A percentile compares a stretch with the other conserved stretches of the same genome.
These are phyloP conservation scores for Sinapis alba DNA, from an alignment of 441 rosid species.

Conservation along the genomic window DNA sequence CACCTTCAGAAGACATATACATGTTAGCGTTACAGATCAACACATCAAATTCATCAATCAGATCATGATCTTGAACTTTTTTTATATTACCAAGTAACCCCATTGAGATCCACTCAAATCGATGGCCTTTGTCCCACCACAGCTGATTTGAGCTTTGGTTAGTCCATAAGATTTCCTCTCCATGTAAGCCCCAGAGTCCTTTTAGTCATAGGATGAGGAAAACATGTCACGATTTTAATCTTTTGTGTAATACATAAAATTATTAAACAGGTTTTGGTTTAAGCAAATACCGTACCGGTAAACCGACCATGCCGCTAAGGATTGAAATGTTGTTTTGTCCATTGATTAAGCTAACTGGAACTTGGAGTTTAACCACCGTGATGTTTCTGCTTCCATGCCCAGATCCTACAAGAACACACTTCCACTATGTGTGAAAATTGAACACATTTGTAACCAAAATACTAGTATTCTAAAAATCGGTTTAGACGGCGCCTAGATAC, in stretches of 20 bases:
- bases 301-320: constrained; percentile 70
- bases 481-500: not conserved
- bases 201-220: not conserved
- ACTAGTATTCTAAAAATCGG: not conserved
- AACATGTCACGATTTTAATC: not conserved
- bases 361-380: constrained; percentile 51
- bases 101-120: constrained; percentile 50
- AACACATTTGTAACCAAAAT: not conserved
- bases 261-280: constrained; percentile 5
- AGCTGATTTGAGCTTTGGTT: constrained; percentile 46
- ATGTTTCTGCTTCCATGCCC: constrained; percentile 66
- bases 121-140: constrained; percentile 29
- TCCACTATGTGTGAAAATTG: not conserved
- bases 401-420: constrained; percentile 41
- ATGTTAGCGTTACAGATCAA: constrained; percentile 5
- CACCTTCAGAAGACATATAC: constrained; percentile 40
- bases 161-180: constrained; percentile 57
- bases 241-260: not conserved
- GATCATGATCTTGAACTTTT: not conserved
- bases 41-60: not conserved
- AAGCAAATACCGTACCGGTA: constrained; percentile 50
- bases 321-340: constrained; percentile 60
- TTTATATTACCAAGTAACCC: constrained; percentile 61
- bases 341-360: constrained; percentile 41
- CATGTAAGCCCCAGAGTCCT: constrained; percentile 70